Evolutionary conservation across 2,329 filamentous ascomycete species (phyloP).

Genomic region (Setomelanomma holmii): DNA sequence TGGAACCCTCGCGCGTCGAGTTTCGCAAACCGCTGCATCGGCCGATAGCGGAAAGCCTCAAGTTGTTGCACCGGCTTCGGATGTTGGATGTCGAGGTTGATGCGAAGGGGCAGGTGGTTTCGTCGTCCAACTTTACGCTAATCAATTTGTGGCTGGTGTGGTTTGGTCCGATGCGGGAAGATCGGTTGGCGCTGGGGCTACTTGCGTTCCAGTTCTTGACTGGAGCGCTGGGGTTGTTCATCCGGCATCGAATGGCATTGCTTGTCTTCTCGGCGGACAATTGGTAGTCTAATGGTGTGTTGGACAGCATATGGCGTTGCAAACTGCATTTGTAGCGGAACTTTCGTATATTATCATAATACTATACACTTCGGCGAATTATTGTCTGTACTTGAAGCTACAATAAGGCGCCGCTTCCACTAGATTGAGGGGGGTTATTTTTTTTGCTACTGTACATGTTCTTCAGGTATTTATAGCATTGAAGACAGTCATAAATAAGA

Average conservation of each 20-base stretch:
- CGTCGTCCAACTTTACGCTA: slow-evolving; percentile 90
- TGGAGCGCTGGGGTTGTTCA: slow-evolving; percentile 83
- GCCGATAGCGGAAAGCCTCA: slow-evolving; percentile 68
- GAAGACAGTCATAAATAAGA: too few species aligned
- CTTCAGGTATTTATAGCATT: too few species aligned
- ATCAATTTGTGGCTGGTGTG: slow-evolving; percentile 96
- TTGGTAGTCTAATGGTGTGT: slow-evolving; percentile 26
- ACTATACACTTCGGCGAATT: too few species aligned
- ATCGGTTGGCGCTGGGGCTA: slow-evolving; percentile 80
- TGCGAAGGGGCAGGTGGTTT: slow-evolving; percentile 72
- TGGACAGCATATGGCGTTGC: neutral
- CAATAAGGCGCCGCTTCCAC: too few species aligned
- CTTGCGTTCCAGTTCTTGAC: slow-evolving; percentile 77
- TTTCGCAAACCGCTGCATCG: slow-evolving; percentile 74
- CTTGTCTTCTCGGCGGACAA: slow-evolving; percentile 94
- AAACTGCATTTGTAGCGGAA: neutral
- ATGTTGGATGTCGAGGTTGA: slow-evolving; percentile 74
- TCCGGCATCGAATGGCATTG: slow-evolving; percentile 83
- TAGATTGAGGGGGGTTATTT: too few species aligned
- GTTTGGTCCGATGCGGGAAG: slow-evolving; percentile 89
- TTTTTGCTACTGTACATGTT: too few species aligned
- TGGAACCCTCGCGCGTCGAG: slow-evolving; percentile 84
- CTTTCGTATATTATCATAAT: neutral
- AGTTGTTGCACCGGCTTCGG: slow-evolving; percentile 70
- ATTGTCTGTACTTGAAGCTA: too few species aligned